Percentiles rank a stretch among this genome's conserved stretches.
Evolutionary conservation across 495 filamentous ascomycete genomes (phyloP).

Genomic region (Penicillium cosmopolitanum): DNA sequence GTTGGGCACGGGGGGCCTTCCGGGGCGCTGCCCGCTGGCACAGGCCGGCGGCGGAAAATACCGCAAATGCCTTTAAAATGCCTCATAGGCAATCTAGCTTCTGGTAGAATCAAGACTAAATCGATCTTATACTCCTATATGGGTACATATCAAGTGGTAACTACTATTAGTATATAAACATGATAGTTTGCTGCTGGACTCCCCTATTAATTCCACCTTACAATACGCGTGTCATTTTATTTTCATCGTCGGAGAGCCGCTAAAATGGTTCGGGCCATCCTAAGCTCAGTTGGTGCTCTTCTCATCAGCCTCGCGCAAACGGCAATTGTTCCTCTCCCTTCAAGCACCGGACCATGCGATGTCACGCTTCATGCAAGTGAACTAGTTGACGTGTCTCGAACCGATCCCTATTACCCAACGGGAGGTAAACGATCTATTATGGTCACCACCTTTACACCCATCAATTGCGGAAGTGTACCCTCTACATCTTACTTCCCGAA

Average conservation of each 20-base stretch:
- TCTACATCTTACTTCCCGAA: slow-evolving; percentile 17
- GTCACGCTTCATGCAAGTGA: slow-evolving; percentile 26
- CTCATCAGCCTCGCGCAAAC: slow-evolving; percentile 10
- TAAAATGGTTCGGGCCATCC: neutral
- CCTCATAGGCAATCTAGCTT: neutral
- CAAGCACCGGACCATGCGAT: slow-evolving; percentile 26
- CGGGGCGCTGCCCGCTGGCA: too few relatives aligned
- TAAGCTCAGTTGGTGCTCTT: slow-evolving; percentile 7
- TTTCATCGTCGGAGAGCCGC: slow-evolving; percentile 1
- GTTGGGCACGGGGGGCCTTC: too few relatives aligned
- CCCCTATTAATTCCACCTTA: neutral
- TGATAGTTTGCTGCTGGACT: neutral
- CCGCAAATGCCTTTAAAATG: neutral
- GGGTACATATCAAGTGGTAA: neutral
- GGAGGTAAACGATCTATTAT: slow-evolving; percentile 33
- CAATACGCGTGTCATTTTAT: neutral
- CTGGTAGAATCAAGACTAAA: neutral
- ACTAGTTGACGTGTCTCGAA: slow-evolving; percentile 34
- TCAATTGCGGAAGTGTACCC: slow-evolving; percentile 11
- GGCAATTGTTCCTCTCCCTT: slow-evolving; percentile 8
- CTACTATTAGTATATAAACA: neutral
- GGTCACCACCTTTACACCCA: slow-evolving; percentile 41
- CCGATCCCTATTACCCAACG: slow-evolving; percentile 36
- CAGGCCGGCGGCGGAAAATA: too few relatives aligned
- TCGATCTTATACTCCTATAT: neutral